Conservation (phyloP, 495 filamentous ascomycete species). For the Halenospora varia region DNA sequence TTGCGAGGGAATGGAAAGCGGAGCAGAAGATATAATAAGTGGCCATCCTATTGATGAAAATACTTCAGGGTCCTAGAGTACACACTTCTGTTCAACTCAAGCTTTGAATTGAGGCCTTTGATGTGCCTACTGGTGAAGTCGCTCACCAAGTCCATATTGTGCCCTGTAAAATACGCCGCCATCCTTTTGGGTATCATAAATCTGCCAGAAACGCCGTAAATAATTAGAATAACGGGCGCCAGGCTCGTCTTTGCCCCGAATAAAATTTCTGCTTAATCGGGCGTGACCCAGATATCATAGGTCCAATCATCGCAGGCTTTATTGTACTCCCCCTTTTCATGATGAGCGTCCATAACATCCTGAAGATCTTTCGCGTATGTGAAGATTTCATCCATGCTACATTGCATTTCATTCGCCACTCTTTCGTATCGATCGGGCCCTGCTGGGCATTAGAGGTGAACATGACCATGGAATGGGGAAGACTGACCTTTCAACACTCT, state of each 20-base stretch:
- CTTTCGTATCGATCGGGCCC: constrained; percentile 10
- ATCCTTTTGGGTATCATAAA: no score
- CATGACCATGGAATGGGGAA: neutral
- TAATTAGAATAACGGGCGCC: no score
- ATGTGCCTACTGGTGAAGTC: no score
- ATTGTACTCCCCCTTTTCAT: constrained; percentile 11
- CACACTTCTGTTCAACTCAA: no score
- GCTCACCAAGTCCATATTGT: no score
- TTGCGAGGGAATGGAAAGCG: constrained; percentile 37
- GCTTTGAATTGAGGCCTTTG: no score
- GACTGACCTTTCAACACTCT: neutral
- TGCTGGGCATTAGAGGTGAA: neutral
- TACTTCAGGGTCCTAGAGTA: no score
- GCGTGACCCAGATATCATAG: constrained; percentile 14
- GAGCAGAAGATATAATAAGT: constrained; percentile 13
- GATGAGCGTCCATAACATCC: constrained; percentile 9
- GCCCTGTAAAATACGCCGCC: no score
- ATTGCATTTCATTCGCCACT: neutral
- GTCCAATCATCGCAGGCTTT: constrained; percentile 14
- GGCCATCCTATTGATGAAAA: no score
- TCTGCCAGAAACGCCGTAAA: no score
- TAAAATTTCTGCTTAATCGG: no score
- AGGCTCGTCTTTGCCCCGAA: no score
- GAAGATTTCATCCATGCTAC: constrained; percentile 21
- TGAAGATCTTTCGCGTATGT: constrained; percentile 15